Base-by-base conservation (phyloP, 2,329 filamentous ascomycete species). In the Penicillium sp. region DNA sequence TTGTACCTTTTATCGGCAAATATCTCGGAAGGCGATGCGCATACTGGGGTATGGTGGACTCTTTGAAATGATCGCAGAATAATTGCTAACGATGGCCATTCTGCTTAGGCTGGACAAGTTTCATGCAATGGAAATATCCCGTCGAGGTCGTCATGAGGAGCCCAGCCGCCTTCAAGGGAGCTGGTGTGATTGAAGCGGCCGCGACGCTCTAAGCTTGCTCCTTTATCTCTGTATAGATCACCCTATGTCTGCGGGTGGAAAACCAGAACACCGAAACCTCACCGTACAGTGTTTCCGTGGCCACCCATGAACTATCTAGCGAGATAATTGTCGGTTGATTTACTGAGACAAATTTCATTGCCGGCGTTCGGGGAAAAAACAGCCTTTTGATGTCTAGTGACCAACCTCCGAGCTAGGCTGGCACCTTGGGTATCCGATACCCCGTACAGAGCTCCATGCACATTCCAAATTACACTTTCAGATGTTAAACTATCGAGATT, bases 1-100 rank as follows among this genome's bases (percentile, higher is more conserved):
- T 97, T 58, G 85, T 98, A 41, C 93, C 93, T 2, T 96, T 95
- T 69, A 75, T 89, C 58, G 93, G 93, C 49, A 98, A 97, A 72
- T 97, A 89, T 72, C 82, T 96, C 68, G 93, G 93, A 37, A 80
- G 93, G 67, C 94, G 89, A 70, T 94, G 90, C 74, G 91, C 91
- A 49, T 96, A 95, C 67, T 96, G 89, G 88, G 89, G 91, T 96
- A 77, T 31, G 69, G 63, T 9, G 6, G 18, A 5, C 2, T 32
- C 11, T 8, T n/a, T 3, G 4, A 47, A 4, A 8, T 34, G 16
- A 3, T 32, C 1, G 20, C 1, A 7, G 20, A 11, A 11, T 14
- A 36, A 1, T 10, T 27, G 46, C 51, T 60, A 35, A 60, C 42
- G 4, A 10, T 22, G 16, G 31, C 5, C 2, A 10, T 28, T 51